Base-by-base conservation (phyloP, 345 rosid species). In the Murraya paniculata region DNA sequence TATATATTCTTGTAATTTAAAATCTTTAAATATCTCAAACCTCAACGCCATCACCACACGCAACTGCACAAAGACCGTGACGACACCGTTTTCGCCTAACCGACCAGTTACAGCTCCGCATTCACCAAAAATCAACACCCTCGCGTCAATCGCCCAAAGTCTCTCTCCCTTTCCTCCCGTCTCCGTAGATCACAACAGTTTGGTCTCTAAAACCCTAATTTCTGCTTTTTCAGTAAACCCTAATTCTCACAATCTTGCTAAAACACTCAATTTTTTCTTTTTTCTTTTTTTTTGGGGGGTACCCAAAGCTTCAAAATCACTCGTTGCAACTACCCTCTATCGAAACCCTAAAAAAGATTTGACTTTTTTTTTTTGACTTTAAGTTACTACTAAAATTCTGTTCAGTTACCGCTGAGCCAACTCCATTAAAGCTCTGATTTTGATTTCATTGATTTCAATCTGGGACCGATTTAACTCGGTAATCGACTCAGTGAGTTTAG, bases 21-120 rank as follows among this genome's bases (percentile, higher is more conserved):
- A 19, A 31, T 64, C 38, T 11, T 59, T 24, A 10, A 59, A 60
- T 11, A 9, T 60, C 64, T 60, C 7, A 27, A 10, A 25, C 65
- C 30, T 45, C 50, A 45, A 0, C 18, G 0, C 18, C 18, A 45
- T 45, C 68, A 21, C 14, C 14, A 65, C 3, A 4, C 14, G 3
- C 41, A 64, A 31, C 1, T 1, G 9, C 24, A 0, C 25, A 18
- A 3, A 7, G 38, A 9, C 30, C 24, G 2, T 2, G 74, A 75
- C 86, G 88, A 21, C 78, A 11, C 7, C 79, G 84, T 86, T 85
- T 39, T 39, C 0, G 28, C 4, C 21, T 41, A 73, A 27, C 55
- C 50, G 61, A 69, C 83, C 75, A 74, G 56, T 66, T n/a, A 73
- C n/a, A 50, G 8, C 36, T 61, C 74, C 4, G 71, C 68, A n/a